Evolutionary conservation across 768 basidiomycete species (phyloP).

Genomic region (Kwoniella europaea): DNA sequence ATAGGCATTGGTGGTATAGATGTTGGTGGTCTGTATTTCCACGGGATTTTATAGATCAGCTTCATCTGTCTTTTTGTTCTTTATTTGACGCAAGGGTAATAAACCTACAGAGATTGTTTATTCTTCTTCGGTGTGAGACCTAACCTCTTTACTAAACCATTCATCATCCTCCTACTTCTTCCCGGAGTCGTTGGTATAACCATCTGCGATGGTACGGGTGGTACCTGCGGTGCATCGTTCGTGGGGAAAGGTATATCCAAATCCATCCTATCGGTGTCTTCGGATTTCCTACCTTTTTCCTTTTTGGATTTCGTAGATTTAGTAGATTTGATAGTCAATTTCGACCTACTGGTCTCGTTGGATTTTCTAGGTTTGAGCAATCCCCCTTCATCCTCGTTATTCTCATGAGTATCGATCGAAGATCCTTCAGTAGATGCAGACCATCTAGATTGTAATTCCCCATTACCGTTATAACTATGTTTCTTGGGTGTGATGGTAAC

Average conservation of each 20-base stretch:
- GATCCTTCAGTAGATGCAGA: conserved; percentile 42
- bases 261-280: conserved; percentile 28
- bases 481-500: conserved; percentile 30
- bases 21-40: no score
- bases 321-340: conserved; percentile 23
- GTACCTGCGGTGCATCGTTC: conserved; percentile 16
- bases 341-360: conserved; percentile 29
- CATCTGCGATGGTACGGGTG: conserved; percentile 8
- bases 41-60: no score
- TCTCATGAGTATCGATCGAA: not conserved
- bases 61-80: no score
- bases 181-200: conserved; percentile 35
- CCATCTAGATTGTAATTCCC: conserved; percentile 36
- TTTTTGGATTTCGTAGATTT: conserved; percentile 21
- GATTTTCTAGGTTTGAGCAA: conserved; percentile 35
- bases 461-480: not conserved
- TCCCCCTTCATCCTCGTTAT: conserved; percentile 17
- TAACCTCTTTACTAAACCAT: conserved; percentile 38
- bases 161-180: conserved; percentile 38
- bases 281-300: conserved; percentile 10
- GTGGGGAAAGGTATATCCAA: conserved; percentile 7
- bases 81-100: no score
- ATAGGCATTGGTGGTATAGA: conserved; percentile 7
- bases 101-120: conserved; percentile 28
- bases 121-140: conserved; percentile 49